Evolutionary conservation across 1,284 basidiomycete genomes (phyloP).

Genomic region (Marasmius sp.): DNA sequence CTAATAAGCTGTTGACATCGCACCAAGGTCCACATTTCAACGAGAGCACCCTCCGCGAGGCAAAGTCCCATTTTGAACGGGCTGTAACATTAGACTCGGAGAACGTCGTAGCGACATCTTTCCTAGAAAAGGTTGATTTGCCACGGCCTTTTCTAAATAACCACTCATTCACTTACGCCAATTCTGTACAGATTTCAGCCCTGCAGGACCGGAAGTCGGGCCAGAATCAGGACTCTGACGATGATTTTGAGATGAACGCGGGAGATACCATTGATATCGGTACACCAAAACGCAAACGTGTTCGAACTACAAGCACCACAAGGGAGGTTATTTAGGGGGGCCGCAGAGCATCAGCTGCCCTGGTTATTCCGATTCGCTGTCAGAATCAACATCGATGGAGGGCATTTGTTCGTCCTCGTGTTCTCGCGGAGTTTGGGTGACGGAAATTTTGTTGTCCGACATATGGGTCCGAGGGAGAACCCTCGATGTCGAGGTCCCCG

Average conservation of each 20-base stretch:
- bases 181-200: constrained; percentile 14
- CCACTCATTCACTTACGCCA: constrained; percentile 5
- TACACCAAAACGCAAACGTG: constrained; percentile 25
- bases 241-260: constrained; percentile 34
- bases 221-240: constrained; percentile 39
- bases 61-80: constrained; percentile 64
- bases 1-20: neutral
- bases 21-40: constrained; percentile 25
- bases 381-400: constrained; percentile 49
- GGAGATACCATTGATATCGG: constrained; percentile 17
- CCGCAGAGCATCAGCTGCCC: neutral
- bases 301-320: constrained; percentile 21
- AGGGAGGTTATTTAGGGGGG: neutral
- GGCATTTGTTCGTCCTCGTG: constrained; percentile 59
- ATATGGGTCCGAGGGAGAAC: neutral
- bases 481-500: no score
- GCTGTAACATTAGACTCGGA: constrained; percentile 58
- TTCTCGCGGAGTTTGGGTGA: constrained; percentile 20
- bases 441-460: neutral
- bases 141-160: neutral
- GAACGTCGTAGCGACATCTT: constrained; percentile 52
- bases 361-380: constrained; percentile 17
- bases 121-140: constrained; percentile 49
- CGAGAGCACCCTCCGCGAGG: constrained; percentile 42
- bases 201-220: neutral